Percentiles rank a stretch among this genome's conserved stretches.
Evolutionary conservation across 2,329 filamentous ascomycete species (phyloP).

Genomic region (Colletotrichum abscissum): DNA sequence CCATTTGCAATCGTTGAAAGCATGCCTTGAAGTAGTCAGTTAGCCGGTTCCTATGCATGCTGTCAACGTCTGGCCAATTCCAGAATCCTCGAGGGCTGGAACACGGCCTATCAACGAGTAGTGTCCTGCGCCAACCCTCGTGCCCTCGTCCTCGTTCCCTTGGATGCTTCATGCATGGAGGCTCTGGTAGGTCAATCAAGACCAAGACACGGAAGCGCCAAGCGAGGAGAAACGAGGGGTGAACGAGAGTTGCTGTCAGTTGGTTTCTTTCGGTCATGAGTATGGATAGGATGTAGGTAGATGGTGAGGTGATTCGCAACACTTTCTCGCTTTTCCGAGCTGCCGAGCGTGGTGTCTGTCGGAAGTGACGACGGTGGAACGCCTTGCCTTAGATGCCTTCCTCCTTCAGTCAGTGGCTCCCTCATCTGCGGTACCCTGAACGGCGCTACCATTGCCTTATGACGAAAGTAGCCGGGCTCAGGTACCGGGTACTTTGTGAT

Average conservation of each 20-base stretch:
- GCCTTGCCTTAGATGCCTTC: neutral
- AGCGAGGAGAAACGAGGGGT: constrained; percentile 11
- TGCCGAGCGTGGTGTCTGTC: constrained; percentile 22
- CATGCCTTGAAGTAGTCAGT: neutral
- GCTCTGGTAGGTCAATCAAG: constrained; percentile 15
- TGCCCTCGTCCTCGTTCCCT: neutral
- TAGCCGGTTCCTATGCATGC: constrained; percentile 1
- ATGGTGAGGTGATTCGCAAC: constrained; percentile 20
- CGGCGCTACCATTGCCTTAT: constrained; percentile 26
- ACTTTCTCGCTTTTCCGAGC: constrained; percentile 30
- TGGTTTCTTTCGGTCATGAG: neutral
- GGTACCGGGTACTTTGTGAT: constrained; percentile 1
- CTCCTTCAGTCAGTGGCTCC: constrained; percentile 3
- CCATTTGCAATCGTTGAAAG: neutral
- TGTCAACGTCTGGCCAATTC: constrained; percentile 22
- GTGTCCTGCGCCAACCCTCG: neutral
- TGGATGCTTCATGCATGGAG: constrained; percentile 1
- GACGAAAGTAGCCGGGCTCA: neutral
- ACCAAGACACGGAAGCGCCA: neutral
- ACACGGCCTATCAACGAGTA: constrained; percentile 17
- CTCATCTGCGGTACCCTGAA: neutral
- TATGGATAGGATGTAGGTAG: neutral
- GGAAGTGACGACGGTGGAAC: constrained; percentile 20
- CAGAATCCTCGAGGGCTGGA: constrained; percentile 13
- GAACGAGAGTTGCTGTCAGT: constrained; percentile 21